Evolutionary conservation across 1,139 yeast genomes (phyloP).

Genomic region (Pneumocystis wakefieldiae): DNA sequence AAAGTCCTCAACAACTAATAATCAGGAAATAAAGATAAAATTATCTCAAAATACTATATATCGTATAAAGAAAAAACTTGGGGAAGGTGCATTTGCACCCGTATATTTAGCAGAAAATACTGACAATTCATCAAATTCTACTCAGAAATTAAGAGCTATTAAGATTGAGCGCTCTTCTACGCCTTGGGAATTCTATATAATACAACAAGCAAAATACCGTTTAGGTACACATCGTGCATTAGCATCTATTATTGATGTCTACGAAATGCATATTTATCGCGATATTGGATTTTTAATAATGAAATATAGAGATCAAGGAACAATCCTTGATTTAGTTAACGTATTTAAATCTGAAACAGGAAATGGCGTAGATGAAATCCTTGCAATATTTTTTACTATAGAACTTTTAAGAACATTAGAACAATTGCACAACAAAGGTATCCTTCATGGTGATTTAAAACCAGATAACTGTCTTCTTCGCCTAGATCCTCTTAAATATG

Average conservation of each 20-base stretch:
- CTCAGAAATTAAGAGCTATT: constrained; percentile 42
- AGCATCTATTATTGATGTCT: constrained; percentile 36
- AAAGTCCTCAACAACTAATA: constrained; percentile 20
- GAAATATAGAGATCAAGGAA: constrained; percentile 60
- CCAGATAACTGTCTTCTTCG: constrained; percentile 79
- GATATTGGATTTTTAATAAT: constrained; percentile 67
- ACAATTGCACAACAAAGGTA: constrained; percentile 44
- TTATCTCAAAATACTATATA: constrained; percentile 34
- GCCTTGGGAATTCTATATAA: constrained; percentile 71
- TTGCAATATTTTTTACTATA: constrained; percentile 48
- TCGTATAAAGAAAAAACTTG: constrained; percentile 44
- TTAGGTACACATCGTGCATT: constrained; percentile 17
- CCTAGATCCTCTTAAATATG: constrained; percentile 25
- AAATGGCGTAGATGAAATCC: constrained; percentile 40
- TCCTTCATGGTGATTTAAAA: constrained; percentile 74
- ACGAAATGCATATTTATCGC: constrained; percentile 39
- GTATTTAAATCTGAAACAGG: constrained; percentile 16
- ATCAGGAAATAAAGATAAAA: constrained; percentile 31
- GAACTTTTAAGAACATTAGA: constrained; percentile 50
- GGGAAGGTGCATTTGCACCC: constrained; percentile 67
- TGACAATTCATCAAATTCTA: constrained; percentile 36
- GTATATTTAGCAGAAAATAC: constrained; percentile 48
- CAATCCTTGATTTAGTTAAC: constrained; percentile 59
- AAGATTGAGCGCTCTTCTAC: constrained; percentile 60
- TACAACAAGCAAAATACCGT: constrained; percentile 30